Conservation (phyloP, 768 basidiomycete species). For the Rhodosporidiobolus odoratus region DNA sequence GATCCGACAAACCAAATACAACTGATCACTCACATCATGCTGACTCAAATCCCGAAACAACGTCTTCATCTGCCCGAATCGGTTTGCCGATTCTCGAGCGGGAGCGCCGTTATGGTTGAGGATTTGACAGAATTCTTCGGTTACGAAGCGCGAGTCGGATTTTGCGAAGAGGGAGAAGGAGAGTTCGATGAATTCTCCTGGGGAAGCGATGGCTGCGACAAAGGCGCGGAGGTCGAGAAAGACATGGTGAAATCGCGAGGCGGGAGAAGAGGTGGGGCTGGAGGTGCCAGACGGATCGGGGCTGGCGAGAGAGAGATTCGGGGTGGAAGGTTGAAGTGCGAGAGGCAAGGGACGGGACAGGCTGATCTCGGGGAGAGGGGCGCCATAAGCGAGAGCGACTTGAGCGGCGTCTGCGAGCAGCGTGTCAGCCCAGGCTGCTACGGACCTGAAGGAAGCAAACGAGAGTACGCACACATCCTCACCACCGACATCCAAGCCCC, state of each 20-base stretch:
- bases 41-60: conserved; percentile 83
- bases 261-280: neutral
- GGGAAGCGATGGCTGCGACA: conserved; percentile 78
- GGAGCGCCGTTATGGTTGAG: conserved; percentile 77
- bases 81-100: conserved; percentile 52
- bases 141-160: conserved; percentile 72
- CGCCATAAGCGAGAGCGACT: conserved; percentile 61
- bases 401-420: conserved; percentile 66
- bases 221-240: conserved; percentile 87
- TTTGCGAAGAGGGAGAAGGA: conserved; percentile 90
- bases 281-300: neutral
- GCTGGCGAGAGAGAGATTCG: conserved; percentile 9
- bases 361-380: conserved; percentile 1
- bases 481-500: conserved; percentile 14
- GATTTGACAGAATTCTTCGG: conserved; percentile 84
- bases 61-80: conserved; percentile 63
- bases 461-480: conserved; percentile 23
- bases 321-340: neutral
- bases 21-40: conserved; percentile 74
- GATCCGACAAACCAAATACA: conserved; percentile 85
- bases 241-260: conserved; percentile 77
- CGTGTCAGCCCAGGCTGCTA: neutral
- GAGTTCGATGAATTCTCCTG: conserved; percentile 88
- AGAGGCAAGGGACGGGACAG: neutral
- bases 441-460: neutral